phyloP scores from a whole-genome alignment of 1,139 yeast genomes.

The Suhomyces panamericanus region DNA sequence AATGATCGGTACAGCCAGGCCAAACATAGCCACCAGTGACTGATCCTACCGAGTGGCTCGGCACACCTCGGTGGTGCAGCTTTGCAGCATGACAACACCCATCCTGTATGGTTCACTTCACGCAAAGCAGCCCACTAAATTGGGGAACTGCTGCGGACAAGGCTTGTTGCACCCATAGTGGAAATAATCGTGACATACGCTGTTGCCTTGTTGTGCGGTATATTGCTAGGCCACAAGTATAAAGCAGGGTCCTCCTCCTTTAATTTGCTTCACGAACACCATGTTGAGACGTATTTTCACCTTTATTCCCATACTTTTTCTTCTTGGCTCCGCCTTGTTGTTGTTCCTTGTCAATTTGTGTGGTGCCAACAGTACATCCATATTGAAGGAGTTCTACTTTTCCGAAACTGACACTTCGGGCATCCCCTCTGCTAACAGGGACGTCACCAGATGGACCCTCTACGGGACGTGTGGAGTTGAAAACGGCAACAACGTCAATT shows the following conservation, averaged over 20 bases:
- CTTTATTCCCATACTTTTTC: conserved; percentile 31
- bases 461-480: conserved; percentile 59
- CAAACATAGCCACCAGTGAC: no score
- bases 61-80: no score
- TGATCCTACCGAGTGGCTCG: no score
- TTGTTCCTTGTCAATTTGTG: conserved; percentile 63
- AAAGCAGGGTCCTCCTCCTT: neutral
- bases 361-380: conserved; percentile 53
- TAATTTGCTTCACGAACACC: neutral
- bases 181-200: no score
- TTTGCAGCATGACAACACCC: no score
- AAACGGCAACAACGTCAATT: conserved; percentile 39
- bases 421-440: conserved; percentile 48
- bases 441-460: conserved; percentile 67
- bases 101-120: no score
- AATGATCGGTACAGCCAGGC: no score
- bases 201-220: neutral
- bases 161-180: neutral
- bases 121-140: no score
- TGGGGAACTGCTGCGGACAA: neutral
- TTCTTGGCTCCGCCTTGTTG: conserved; percentile 49
- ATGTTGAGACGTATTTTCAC: conserved; percentile 20
- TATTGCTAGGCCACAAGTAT: neutral
- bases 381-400: conserved; percentile 63
- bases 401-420: conserved; percentile 65